These are phyloP conservation scores for Candida lessepsii DNA, from an alignment of 805 yeast species.

Conservation along the genomic window DNA sequence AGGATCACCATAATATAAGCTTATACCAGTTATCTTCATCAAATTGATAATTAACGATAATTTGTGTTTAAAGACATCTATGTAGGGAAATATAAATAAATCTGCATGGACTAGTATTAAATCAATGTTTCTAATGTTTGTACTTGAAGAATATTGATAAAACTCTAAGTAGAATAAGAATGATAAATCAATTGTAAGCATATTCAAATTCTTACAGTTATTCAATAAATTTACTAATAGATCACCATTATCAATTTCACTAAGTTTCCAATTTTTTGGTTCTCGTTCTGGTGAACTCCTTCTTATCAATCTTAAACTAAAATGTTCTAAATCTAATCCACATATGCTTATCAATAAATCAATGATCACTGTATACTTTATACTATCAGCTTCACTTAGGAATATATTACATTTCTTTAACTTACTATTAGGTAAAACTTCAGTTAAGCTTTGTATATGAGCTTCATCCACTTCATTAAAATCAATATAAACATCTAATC, in stretches of 20 bases:
- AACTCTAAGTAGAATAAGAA: constrained; percentile 3
- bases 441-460: not conserved
- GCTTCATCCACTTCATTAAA: constrained; percentile 14
- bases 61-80: constrained; percentile 12
- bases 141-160: not conserved
- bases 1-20: constrained; percentile 29
- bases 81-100: constrained; percentile 13
- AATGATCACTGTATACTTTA: constrained; percentile 6
- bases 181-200: constrained; percentile 17
- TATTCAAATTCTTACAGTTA: constrained; percentile 7
- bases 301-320: constrained; percentile 5
- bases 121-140: not conserved
- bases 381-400: constrained; percentile 7
- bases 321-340: not conserved
- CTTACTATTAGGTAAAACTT: not conserved
- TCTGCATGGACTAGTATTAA: constrained; percentile 24
- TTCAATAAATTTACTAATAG: constrained; percentile 5
- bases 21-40: constrained; percentile 16
- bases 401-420: constrained; percentile 10
- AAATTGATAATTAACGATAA: constrained; percentile 15
- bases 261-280: constrained; percentile 4
- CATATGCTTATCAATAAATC: constrained; percentile 7
- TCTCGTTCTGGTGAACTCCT: constrained; percentile 5
- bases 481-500: constrained; percentile 23
- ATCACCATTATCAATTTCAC: constrained; percentile 5